Evolutionary conservation across 768 basidiomycete genomes (phyloP).

Genomic region (Phanerochaete sordida): DNA sequence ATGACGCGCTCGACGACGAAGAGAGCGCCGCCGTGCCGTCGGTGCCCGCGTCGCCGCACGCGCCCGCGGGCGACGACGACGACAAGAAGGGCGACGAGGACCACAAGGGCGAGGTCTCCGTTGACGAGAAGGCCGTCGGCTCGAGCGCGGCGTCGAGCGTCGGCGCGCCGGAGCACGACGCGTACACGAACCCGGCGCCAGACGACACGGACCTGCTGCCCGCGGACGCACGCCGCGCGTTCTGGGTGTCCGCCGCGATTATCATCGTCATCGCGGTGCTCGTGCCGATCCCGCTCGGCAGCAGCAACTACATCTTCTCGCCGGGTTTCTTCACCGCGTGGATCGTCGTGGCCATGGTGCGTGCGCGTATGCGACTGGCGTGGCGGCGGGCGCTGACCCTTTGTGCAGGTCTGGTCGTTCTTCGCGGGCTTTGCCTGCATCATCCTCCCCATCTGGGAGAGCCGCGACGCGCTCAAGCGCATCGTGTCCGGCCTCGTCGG

Average conservation of each 20-base stretch:
- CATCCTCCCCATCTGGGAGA: conserved; percentile 9
- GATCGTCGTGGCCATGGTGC: not conserved
- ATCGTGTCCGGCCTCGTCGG: not conserved
- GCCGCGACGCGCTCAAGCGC: conserved; percentile 1
- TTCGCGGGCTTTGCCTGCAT: conserved; percentile 9
- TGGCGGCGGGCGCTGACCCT: not conserved
- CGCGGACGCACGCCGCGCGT: not conserved
- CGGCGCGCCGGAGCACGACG: not conserved
- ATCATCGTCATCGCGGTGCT: conserved; percentile 4
- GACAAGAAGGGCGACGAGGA: not conserved
- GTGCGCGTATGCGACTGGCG: not conserved
- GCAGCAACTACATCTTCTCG: conserved; percentile 2
- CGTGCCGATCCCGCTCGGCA: not conserved
- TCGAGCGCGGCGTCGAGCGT: not conserved
- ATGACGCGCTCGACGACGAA: not conserved
- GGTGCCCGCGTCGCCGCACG: too few species aligned
- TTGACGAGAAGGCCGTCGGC: not conserved
- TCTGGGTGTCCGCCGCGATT: conserved; percentile 1
- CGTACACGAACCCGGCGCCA: not conserved
- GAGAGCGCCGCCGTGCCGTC: not conserved
- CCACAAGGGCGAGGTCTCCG: not conserved
- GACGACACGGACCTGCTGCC: not conserved
- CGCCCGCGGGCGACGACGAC: not conserved
- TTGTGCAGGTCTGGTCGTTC: conserved; percentile 2
- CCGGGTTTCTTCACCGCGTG: conserved; percentile 3